Evolutionary conservation across 352 stramenopile genomes (phyloP), one percentile per base, ranked within the genome.

Genomic region (Phytophthora meadii): DNA sequence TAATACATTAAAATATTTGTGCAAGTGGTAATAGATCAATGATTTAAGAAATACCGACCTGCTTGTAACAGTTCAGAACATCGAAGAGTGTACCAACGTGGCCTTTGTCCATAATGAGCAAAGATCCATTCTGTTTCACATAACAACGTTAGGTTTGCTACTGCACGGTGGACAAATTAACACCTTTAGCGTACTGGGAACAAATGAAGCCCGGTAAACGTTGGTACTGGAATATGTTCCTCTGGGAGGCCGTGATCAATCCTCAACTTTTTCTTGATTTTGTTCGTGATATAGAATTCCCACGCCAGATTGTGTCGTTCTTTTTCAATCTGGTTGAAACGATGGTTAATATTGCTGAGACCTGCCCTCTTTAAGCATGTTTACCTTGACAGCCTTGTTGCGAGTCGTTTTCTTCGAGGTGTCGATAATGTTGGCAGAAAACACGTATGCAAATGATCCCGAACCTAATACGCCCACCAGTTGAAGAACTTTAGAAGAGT

Each of bases 211-310:
- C 73, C 60, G 51, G 57, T 65, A 56, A 89, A 84, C 12, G 46
- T 61, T 58, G 76, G 77, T 10, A 90, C 57, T 12, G 76, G 72
- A 48, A 73, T 71, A 24, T 68, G 61, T 11, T 63, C 46, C 15
- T 69, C 54, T 5, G 41, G 36, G 52, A 77, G 60, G 15, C 47
- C 59, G 25, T 67, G 55, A 19, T 70, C 46, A 58, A 57, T 59
- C 44, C 25, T 68, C 19, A 84, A 17, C 22, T 61, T 81, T 47
- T 76, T 72, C 22, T 59, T 73, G 44, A 88, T 72, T 48, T 79
- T 80, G 65, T 88, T 77, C 28, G 80, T 82, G 27, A 93, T 72
- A 54, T 85, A 94, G 34, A 90, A 86, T 46, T 96, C 88, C 88
- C 88, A 96, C n/a, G 74, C 70, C 39, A 96, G 47, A 54, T 91